Evolutionary conservation across 257 asterid genomes (phyloP).

Genomic region (Osmanthus fragrans): DNA sequence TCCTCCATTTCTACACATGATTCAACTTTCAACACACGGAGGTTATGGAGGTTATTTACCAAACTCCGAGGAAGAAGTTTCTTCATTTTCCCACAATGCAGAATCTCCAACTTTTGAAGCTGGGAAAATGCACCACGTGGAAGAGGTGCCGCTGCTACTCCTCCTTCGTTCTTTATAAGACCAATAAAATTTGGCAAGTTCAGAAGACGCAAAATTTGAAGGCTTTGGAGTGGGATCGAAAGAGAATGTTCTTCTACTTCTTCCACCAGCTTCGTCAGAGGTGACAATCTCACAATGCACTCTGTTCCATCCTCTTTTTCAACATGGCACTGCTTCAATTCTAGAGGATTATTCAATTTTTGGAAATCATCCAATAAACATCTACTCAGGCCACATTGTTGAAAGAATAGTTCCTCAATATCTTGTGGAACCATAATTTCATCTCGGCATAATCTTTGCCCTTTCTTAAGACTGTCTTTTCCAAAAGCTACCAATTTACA

Average conservation of each 20-base stretch:
- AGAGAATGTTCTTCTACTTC: constrained; percentile 4
- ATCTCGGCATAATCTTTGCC: background rate
- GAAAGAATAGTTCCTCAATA: constrained; percentile 6
- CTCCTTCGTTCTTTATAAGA: constrained; percentile 3
- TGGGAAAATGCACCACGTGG: constrained; percentile 22
- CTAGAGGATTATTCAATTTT: constrained; percentile 13
- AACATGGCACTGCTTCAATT: constrained; percentile 16
- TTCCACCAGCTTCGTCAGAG: background rate
- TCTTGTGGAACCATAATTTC: constrained; percentile 22
- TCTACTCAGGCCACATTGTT: background rate
- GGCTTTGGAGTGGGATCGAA: constrained; percentile 17
- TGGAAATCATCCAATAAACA: constrained; percentile 28
- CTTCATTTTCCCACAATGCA: constrained; percentile 23
- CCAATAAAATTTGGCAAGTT: constrained; percentile 24
- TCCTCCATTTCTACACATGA: constrained; percentile 31
- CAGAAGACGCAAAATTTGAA: constrained; percentile 4
- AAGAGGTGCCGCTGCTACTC: background rate
- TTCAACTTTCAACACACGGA: constrained; percentile 20
- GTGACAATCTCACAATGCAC: constrained; percentile 20
- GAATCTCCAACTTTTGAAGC: constrained; percentile 15
- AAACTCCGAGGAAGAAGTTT: constrained; percentile 16
- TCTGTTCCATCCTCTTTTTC: constrained; percentile 12
- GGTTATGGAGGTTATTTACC: constrained; percentile 16
- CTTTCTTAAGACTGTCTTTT: background rate
- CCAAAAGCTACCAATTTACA: background rate